phyloP scores from a whole-genome alignment of 2,329 filamentous ascomycete genomes.

The Zymoseptoria pseudotritici region DNA sequence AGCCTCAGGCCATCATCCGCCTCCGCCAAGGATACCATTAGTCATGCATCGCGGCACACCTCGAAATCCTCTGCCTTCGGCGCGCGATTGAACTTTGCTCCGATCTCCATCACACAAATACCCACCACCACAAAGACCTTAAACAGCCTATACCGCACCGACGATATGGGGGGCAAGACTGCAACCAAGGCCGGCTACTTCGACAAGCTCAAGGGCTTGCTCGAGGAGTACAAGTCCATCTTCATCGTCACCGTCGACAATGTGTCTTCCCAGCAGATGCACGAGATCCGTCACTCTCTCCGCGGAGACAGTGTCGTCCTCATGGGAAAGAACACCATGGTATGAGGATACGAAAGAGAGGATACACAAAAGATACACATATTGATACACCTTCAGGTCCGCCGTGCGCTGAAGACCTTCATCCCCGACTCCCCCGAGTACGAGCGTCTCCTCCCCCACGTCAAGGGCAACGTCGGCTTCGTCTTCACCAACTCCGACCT shows the following conservation, averaged over 20 bases:
- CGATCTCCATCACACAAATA: background rate
- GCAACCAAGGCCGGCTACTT: constrained; percentile 95
- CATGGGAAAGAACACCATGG: constrained; percentile 99
- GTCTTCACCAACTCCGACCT: constrained; percentile 98
- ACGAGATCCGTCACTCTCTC: constrained; percentile 94
- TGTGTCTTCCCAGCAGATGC: constrained; percentile 99
- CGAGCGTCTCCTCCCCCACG: constrained; percentile 91
- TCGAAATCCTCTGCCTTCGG: background rate
- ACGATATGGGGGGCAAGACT: constrained; percentile 56
- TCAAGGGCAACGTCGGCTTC: constrained; percentile 98
- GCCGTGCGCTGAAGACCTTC: constrained; percentile 96
- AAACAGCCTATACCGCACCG: constrained; percentile 30
- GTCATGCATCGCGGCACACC: background rate
- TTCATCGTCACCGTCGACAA: constrained; percentile 82
- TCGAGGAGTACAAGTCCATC: constrained; percentile 94
- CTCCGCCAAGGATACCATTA: background rate
- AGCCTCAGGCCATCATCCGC: background rate
- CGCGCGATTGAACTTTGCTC: background rate
- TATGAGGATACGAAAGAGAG: constrained; percentile 36
- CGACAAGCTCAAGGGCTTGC: constrained; percentile 96
- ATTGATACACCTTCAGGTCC: constrained; percentile 53
- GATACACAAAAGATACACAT: background rate
- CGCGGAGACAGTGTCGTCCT: constrained; percentile 88
- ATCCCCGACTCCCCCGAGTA: constrained; percentile 86
- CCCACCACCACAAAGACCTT: constrained; percentile 19